phyloP scores from a whole-genome alignment of 768 basidiomycete species.

The Trametes meyenii region DNA sequence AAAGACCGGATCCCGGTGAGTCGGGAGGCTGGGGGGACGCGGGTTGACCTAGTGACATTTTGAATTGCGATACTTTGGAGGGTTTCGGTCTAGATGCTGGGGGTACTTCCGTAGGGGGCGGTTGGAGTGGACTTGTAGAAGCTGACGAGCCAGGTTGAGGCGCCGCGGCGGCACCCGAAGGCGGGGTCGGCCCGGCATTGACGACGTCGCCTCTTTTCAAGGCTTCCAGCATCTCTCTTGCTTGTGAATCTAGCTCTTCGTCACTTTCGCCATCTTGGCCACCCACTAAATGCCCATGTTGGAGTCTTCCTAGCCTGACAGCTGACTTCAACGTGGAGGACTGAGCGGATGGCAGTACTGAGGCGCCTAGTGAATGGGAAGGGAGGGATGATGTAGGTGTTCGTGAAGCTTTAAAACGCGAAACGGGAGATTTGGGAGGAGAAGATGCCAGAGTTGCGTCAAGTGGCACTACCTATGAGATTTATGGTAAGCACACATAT shows the following conservation, averaged over 20 bases:
- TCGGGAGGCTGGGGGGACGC: conserved; percentile 1
- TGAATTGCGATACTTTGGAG: conserved; percentile 33
- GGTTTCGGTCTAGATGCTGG: conserved; percentile 2
- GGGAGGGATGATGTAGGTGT: conserved; percentile 24
- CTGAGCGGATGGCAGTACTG: conserved; percentile 35
- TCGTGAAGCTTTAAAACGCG: conserved; percentile 66
- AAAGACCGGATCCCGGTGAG: conserved; percentile 6
- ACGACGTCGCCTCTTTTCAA: conserved; percentile 35
- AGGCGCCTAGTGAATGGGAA: conserved; percentile 35
- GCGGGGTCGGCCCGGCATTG: conserved; percentile 33
- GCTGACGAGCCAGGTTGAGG: not conserved
- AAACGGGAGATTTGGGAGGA: conserved; percentile 53
- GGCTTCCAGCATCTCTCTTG: conserved; percentile 32
- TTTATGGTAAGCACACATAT: conserved; percentile 8
- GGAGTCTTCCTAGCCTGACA: conserved; percentile 35
- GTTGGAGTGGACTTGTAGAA: conserved; percentile 13
- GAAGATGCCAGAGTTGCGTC: conserved; percentile 44
- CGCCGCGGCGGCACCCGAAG: not conserved
- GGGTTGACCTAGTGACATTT: conserved; percentile 19
- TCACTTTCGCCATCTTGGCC: conserved; percentile 36
- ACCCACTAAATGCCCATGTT: conserved; percentile 33
- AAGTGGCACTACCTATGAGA: conserved; percentile 43
- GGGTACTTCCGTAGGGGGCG: not conserved
- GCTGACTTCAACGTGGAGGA: conserved; percentile 30
- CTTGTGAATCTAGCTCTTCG: conserved; percentile 28